Percentiles rank a stretch among this genome's conserved stretches.
Conservation (phyloP, 2,329 filamentous ascomycete genomes). For the Xylariaceae sp. region DNA sequence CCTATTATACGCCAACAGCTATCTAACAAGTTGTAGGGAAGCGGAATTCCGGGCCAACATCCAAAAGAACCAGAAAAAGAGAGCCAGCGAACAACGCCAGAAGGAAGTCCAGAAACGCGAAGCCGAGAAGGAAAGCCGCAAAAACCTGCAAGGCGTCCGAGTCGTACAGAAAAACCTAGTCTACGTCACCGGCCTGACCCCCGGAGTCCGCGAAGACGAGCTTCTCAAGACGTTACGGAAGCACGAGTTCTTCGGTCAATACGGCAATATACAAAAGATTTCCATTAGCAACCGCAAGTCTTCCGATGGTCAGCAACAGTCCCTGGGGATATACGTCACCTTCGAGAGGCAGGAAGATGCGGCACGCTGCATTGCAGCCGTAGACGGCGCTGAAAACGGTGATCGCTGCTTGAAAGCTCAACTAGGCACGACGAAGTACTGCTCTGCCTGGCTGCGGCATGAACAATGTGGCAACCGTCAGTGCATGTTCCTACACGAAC, state of each 20-base stretch:
- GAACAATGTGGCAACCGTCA: constrained; percentile 93
- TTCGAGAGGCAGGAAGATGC: constrained; percentile 91
- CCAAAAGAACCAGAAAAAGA: constrained; percentile 89
- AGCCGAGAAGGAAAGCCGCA: constrained; percentile 90
- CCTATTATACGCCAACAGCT: constrained; percentile 9
- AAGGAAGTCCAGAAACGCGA: constrained; percentile 96
- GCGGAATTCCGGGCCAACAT: constrained; percentile 73
- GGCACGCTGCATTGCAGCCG: constrained; percentile 80
- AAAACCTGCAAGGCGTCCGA: constrained; percentile 90
- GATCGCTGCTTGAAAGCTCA: constrained; percentile 78
- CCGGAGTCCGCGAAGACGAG: constrained; percentile 87
- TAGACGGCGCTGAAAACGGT: constrained; percentile 88
- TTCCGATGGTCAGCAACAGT: constrained; percentile 70
- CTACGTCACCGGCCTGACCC: constrained; percentile 92
- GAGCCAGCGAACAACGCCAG: constrained; percentile 75
- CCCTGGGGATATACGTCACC: constrained; percentile 96
- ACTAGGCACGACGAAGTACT: constrained; percentile 93
- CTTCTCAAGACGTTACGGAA: constrained; percentile 86
- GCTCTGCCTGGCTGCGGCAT: constrained; percentile 90
- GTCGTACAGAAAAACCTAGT: constrained; percentile 99
- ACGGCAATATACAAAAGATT: constrained; percentile 97
- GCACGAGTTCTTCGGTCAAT: constrained; percentile 93
- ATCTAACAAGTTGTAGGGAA: constrained; percentile 46
- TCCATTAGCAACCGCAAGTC: constrained; percentile 95
- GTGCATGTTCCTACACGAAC: constrained; percentile 97